A percentile compares a stretch with the other conserved stretches of the same genome.
Conservation (phyloP, 2,329 filamentous ascomycete species). For the Fusarium staphyleae region DNA sequence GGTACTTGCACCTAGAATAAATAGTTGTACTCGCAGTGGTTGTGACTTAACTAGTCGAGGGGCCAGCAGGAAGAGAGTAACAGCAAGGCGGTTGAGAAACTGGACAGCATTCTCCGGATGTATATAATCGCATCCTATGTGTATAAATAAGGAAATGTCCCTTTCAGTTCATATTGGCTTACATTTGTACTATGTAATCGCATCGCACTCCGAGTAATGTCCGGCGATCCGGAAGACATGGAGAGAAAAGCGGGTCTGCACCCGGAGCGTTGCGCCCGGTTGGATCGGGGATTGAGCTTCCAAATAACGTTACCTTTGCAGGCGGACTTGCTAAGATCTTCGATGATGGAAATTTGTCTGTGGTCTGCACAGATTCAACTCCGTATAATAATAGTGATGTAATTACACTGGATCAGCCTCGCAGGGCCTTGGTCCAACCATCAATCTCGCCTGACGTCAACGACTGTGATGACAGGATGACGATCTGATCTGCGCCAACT, state of each 20-base stretch:
- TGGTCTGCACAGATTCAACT: not conserved
- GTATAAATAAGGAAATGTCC: too few species aligned
- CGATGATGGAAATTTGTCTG: slow-evolving; percentile 5
- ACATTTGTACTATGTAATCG: not conserved
- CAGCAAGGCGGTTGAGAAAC: too few species aligned
- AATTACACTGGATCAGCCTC: slow-evolving; percentile 24
- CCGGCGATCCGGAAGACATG: slow-evolving; percentile 3
- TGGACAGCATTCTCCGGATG: too few species aligned
- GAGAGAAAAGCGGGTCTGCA: not conserved
- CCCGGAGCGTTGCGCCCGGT: slow-evolving; percentile 19
- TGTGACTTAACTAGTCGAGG: too few species aligned
- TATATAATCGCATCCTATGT: too few species aligned
- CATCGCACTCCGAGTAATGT: not conserved
- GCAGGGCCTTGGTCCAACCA: slow-evolving; percentile 6
- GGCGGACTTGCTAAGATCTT: slow-evolving; percentile 11
- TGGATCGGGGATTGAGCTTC: slow-evolving; percentile 18
- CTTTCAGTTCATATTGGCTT: too few species aligned
- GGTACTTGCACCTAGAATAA: slow-evolving; percentile 33
- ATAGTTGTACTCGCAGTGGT: slow-evolving; percentile 39
- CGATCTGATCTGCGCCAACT: not conserved
- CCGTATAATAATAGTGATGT: slow-evolving; percentile 31
- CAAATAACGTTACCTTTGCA: not conserved
- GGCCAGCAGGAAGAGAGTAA: too few species aligned
- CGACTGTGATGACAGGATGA: slow-evolving; percentile 37
- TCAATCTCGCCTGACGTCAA: slow-evolving; percentile 33